Percentiles rank a stretch among this genome's conserved stretches.
These are phyloP conservation scores for Cydonia oblonga DNA, from an alignment of 331 rosid species.

Conservation along the genomic window DNA sequence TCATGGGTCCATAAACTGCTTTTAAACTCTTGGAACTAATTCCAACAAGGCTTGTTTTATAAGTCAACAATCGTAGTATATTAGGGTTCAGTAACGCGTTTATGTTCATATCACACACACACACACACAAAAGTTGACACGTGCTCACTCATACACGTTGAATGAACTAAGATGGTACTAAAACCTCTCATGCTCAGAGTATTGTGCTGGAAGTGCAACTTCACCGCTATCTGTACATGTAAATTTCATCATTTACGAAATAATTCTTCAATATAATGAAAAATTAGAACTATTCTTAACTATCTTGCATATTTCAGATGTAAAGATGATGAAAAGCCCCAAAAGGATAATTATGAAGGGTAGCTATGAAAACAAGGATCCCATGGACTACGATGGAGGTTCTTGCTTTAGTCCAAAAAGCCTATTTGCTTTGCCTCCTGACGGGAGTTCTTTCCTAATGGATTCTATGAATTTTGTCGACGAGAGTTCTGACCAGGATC, in stretches of 20 bases:
- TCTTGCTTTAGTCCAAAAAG: conserved; percentile 73
- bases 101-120: too few relatives aligned
- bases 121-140: too few relatives aligned
- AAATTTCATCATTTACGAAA: neutral
- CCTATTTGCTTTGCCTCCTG: conserved; percentile 77
- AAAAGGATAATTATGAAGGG: conserved; percentile 48
- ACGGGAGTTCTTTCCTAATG: conserved; percentile 57
- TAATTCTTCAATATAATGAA: neutral
- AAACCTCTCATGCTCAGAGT: neutral
- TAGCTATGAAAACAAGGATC: conserved; percentile 49
- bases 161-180: neutral
- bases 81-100: neutral
- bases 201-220: neutral
- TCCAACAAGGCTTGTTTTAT: neutral
- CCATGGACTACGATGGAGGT: conserved; percentile 43
- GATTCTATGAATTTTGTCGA: conserved; percentile 56
- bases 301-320: conserved; percentile 45
- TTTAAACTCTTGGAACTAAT: neutral
- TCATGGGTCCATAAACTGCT: neutral
- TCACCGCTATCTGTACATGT: neutral
- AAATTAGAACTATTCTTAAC: conserved; percentile 6
- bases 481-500: conserved; percentile 65
- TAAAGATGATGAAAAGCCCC: conserved; percentile 77
- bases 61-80: neutral
- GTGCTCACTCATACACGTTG: neutral